Evolutionary conservation across 805 yeast genomes (phyloP), one percentile per base, ranked within the genome.

Genomic region (Ogataea trehaloabstinens): DNA sequence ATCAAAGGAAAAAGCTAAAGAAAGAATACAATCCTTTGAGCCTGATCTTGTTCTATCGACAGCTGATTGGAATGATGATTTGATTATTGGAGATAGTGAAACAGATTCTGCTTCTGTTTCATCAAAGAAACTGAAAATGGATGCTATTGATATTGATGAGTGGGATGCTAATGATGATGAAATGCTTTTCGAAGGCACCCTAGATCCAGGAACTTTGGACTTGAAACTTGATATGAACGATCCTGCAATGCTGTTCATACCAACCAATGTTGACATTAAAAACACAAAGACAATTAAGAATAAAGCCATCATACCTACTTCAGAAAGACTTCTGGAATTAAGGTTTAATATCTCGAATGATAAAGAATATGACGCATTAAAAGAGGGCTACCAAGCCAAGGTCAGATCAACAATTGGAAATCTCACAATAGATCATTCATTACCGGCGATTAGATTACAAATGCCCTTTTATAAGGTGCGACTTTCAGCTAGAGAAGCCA

Each of bases 321-420:
- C 67, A 42, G 85, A 81, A 33, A 73, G 72, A 44, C 56, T 69
- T 20, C 52, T 87, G 16, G 71, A 74, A 25, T 59, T 71, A 42
- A 82, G 84, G 48, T 88, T 85, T 63, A 85, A 86, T 58, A 73
- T 91, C 28, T 89, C 97, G 6, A 93, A 93, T 62, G 99, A 93
- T 61, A 74, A 76, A 31, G 85, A 83, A 30, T 93, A 93, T 60
- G 95, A 87, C 41, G 64, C 83, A 37, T 68, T 93, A 49, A 85
- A 84, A 55, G 85, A 80, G 41, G 90, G 88, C 53, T 89, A 90
- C 59, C 95, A 89, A 58, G 80, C 95, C 28, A 91, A 87, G 67
- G 86, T 91, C 25, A 80, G 99, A 60, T 80, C 96, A 2, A 95
- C 95, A 5, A 80, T 93, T 53, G 95, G 97, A 31, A 87, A 91